Evolutionary conservation across 495 filamentous ascomycete species (phyloP), one percentile per base, ranked within the genome.

Genomic region (Aspergillus leporis): DNA sequence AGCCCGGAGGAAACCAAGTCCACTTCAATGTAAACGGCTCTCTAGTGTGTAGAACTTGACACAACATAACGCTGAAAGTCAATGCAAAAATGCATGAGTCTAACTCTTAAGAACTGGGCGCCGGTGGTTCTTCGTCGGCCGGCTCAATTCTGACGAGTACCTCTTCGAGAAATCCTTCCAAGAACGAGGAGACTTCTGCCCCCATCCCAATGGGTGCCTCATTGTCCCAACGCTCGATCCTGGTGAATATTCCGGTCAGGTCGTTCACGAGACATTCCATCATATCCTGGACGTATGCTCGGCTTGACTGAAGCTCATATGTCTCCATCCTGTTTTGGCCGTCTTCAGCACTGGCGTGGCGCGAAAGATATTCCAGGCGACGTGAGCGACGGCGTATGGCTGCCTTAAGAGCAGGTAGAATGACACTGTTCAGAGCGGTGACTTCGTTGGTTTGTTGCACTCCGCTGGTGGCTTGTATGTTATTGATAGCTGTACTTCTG

Each of bases 121-220:
- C 47, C 28, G 32, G 50, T 18, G 53, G 28, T 25, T 86, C 87
- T 62, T 91, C 90, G 68, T 92, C 89, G 52, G 89, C 78, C 8
- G 90, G 88, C 71, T 97, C 93, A 32, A 98, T 89, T 34, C 94
- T 77, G 7, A 96, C 91, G n/a, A 98, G 80, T 16, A 98, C 85
- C 78, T 98, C 94, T 76, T 98, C 94, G 31, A 98, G 77, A 60
- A 97, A 85, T 2, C 90, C 93, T 71, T 98, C 94, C 31, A 98
- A 74, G 61, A 97, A 94, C 0, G 87, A 87, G 48, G 85, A 83
- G 18, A 97, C 90, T 13, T 90, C 92, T 38, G 87, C 88, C 5
- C 91, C 93, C 94, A 98, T 96, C 0, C 90, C 89, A 2, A 98
- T 91, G 6, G 90, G 88, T 52, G 87, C 87, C 47, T 85, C 83